Conservation (phyloP, 2,329 filamentous ascomycete species). For the Pseudonectria foliicola region DNA sequence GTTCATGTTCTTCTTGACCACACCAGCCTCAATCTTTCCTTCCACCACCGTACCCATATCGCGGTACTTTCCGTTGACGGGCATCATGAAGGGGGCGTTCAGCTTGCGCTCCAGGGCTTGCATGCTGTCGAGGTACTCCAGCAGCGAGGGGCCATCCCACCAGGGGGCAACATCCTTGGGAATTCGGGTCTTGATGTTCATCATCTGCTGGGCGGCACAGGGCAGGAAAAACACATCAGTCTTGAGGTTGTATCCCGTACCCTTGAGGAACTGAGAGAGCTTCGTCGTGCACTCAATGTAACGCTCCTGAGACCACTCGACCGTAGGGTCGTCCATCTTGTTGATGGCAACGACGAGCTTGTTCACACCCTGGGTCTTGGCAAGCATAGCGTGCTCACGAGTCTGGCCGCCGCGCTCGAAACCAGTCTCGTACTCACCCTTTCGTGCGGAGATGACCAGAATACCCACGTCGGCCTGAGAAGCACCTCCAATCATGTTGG, state of each 20-base stretch:
- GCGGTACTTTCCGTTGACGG: slow-evolving; percentile 88
- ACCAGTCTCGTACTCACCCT: slow-evolving; percentile 97
- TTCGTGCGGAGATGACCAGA: slow-evolving; percentile 90
- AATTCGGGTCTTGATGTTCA: slow-evolving; percentile 84
- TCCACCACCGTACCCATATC: slow-evolving; percentile 98
- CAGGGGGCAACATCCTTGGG: slow-evolving; percentile 70
- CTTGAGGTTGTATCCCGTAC: slow-evolving; percentile 89
- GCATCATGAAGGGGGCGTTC: slow-evolving; percentile 99
- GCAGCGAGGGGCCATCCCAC: slow-evolving; percentile 82
- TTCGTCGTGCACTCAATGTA: slow-evolving; percentile 93
- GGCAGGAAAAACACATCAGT: slow-evolving; percentile 93
- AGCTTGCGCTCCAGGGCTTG: slow-evolving; percentile 88
- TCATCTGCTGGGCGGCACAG: slow-evolving; percentile 78
- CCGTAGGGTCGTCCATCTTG: slow-evolving; percentile 98
- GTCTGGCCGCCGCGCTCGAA: slow-evolving; percentile 97
- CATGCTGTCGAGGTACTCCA: slow-evolving; percentile 95
- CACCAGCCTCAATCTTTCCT: slow-evolving; percentile 92
- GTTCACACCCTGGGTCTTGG: slow-evolving; percentile 97
- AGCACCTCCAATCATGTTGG: slow-evolving; percentile 95
- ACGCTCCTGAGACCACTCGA: slow-evolving; percentile 89
- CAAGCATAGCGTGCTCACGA: slow-evolving; percentile 93
- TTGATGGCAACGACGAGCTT: slow-evolving; percentile 93
- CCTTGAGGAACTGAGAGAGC: slow-evolving; percentile 80
- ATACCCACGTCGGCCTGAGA: slow-evolving; percentile 92
- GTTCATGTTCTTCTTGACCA: slow-evolving; percentile 80